A percentile compares a stretch with the other conserved stretches of the same genome.
These are phyloP conservation scores for Borealophlyctis nickersoniae DNA, from an alignment of 192 early-diverging fungal genomes.

Conservation along the genomic window DNA sequence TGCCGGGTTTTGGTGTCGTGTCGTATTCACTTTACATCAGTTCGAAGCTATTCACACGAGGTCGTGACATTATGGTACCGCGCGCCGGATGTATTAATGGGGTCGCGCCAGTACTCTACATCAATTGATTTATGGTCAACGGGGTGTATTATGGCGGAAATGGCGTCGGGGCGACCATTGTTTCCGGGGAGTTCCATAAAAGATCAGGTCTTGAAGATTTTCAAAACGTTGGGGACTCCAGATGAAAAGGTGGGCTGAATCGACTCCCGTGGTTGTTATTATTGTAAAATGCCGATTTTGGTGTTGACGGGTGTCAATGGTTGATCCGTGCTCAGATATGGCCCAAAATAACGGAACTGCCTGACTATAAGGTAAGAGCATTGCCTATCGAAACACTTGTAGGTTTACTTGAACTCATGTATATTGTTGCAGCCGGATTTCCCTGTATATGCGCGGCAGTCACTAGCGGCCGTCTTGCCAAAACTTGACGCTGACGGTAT, in stretches of 20 bases:
- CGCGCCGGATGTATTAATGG: slow-evolving; percentile 90
- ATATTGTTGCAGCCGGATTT: slow-evolving; percentile 59
- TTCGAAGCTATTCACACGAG: slow-evolving; percentile 78
- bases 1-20: background rate
- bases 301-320: too few species aligned
- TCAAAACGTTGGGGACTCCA: slow-evolving; percentile 81
- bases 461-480: slow-evolving; percentile 72
- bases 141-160: slow-evolving; percentile 85
- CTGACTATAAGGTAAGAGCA: slow-evolving; percentile 76
- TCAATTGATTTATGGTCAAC: slow-evolving; percentile 97
- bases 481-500: slow-evolving; percentile 83
- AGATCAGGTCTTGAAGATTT: slow-evolving; percentile 88
- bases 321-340: too few species aligned
- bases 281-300: too few species aligned
- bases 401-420: slow-evolving; percentile 7
- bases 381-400: slow-evolving; percentile 21
- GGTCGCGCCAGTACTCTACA: slow-evolving; percentile 87
- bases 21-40: slow-evolving; percentile 7
- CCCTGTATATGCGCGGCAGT: slow-evolving; percentile 66
- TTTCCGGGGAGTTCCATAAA: slow-evolving; percentile 86
- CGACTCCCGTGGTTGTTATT: too few species aligned
- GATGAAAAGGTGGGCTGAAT: slow-evolving; percentile 56
- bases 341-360: slow-evolving; percentile 82
- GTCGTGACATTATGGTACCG: slow-evolving; percentile 98
- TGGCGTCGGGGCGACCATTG: slow-evolving; percentile 71